Percentiles rank a stretch among this genome's conserved stretches.
phyloP scores from a whole-genome alignment of 495 filamentous ascomycete species.

The Aspergillus heteromorphus region DNA sequence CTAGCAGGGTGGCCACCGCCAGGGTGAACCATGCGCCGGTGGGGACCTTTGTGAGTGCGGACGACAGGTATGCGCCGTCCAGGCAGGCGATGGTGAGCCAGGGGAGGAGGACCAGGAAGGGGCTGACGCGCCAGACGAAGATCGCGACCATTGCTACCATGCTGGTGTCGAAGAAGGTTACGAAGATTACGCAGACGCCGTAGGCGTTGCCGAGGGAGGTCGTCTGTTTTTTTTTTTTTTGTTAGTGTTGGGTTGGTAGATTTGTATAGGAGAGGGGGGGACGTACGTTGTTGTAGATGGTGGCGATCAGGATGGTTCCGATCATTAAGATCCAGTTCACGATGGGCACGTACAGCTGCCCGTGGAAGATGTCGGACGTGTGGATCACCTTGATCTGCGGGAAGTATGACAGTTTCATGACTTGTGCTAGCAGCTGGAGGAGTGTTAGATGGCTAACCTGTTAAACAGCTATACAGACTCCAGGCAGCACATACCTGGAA shows the following conservation, averaged over 20 bases:
- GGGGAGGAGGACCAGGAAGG: slow-evolving; percentile 50
- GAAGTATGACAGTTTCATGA: slow-evolving; percentile 71
- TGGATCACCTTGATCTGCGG: slow-evolving; percentile 67
- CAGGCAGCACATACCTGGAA: slow-evolving; percentile 51
- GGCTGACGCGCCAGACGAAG: slow-evolving; percentile 59
- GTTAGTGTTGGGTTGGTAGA: too few relatives aligned
- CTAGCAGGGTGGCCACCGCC: slow-evolving; percentile 52
- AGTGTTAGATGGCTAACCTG: neutral
- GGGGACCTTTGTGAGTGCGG: slow-evolving; percentile 63
- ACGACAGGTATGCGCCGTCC: slow-evolving; percentile 62
- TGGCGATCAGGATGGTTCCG: slow-evolving; percentile 67
- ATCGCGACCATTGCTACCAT: slow-evolving; percentile 64
- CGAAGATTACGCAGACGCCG: slow-evolving; percentile 67
- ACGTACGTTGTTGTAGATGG: slow-evolving; percentile 61
- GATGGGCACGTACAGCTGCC: slow-evolving; percentile 66
- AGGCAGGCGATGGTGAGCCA: slow-evolving; percentile 57
- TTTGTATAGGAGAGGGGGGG: neutral
- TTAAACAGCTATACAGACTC: too few relatives aligned
- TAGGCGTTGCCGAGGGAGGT: slow-evolving; percentile 47
- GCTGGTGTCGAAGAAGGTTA: slow-evolving; percentile 68
- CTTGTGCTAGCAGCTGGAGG: slow-evolving; percentile 57
- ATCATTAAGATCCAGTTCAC: slow-evolving; percentile 71
- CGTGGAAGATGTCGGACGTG: slow-evolving; percentile 59
- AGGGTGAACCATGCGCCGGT: slow-evolving; percentile 72
- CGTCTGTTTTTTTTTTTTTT: too few relatives aligned